Evolutionary conservation across 2,329 filamentous ascomycete species (phyloP).

Genomic region (Aspergillus calidoustus): DNA sequence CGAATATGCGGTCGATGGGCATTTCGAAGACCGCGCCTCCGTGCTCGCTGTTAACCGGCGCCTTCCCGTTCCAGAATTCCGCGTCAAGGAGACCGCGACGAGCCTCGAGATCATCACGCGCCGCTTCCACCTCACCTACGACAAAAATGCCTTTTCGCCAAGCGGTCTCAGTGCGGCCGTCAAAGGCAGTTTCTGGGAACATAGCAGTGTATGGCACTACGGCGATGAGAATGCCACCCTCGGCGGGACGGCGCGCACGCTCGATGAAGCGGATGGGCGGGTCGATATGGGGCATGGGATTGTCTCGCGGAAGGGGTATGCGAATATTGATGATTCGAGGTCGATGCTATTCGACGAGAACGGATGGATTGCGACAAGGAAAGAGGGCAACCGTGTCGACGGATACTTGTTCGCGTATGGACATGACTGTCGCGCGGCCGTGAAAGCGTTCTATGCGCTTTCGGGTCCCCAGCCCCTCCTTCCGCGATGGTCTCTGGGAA

Average conservation of each 20-base stretch:
- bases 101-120: constrained; percentile 61
- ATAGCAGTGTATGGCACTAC: constrained; percentile 58
- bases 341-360: constrained; percentile 60
- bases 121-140: constrained; percentile 61
- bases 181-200: constrained; percentile 47
- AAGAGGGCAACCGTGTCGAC: constrained; percentile 56
- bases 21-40: constrained; percentile 66
- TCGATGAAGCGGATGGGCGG: constrained; percentile 59
- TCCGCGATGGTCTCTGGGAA: constrained; percentile 63
- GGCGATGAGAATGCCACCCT: constrained; percentile 50
- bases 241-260: constrained; percentile 58
- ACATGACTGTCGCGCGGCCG: constrained; percentile 59
- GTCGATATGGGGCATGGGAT: constrained; percentile 57
- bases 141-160: constrained; percentile 60
- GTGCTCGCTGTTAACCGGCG: constrained; percentile 64
- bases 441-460: constrained; percentile 59
- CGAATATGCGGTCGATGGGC: constrained; percentile 64
- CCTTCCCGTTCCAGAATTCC: constrained; percentile 54
- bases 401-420: constrained; percentile 66
- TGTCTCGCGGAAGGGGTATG: constrained; percentile 56
- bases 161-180: constrained; percentile 55
- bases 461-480: constrained; percentile 61
- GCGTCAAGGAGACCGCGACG: constrained; percentile 50
- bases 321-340: constrained; percentile 58
- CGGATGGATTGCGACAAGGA: constrained; percentile 57